Conservation (phyloP, 345 rosid species). For the Trapa bicornis region DNA sequence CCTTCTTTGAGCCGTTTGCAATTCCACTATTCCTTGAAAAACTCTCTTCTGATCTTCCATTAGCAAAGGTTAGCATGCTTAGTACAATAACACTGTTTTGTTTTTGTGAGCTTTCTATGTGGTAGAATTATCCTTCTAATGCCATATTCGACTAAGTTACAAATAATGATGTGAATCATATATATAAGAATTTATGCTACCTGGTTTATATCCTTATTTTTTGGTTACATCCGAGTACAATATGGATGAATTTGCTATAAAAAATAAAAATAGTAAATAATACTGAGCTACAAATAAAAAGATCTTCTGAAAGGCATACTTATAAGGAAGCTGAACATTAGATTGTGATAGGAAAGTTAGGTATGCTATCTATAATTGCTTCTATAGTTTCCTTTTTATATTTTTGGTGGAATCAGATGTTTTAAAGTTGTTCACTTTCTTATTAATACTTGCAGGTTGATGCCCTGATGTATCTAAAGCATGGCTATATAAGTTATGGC, state of each 20-base stretch:
- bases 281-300: background rate
- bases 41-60: slow-evolving; percentile 71
- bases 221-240: background rate
- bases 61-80: slow-evolving; percentile 61
- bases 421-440: background rate
- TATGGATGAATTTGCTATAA: background rate
- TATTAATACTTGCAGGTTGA: slow-evolving; percentile 43
- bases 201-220: background rate
- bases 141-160: background rate
- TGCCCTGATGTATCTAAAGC: slow-evolving; percentile 63
- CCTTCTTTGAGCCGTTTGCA: slow-evolving; percentile 80
- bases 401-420: background rate
- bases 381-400: background rate
- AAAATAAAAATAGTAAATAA: background rate
- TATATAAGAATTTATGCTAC: background rate
- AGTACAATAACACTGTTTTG: background rate
- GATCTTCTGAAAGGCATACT: background rate
- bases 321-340: background rate
- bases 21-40: slow-evolving; percentile 84
- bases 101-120: background rate
- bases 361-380: background rate
- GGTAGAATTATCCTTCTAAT: slow-evolving; percentile 3
- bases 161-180: background rate
- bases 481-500: slow-evolving; percentile 56
- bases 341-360: background rate